phyloP scores from a whole-genome alignment of 257 asterid species.

The Solanum virginianum region DNA sequence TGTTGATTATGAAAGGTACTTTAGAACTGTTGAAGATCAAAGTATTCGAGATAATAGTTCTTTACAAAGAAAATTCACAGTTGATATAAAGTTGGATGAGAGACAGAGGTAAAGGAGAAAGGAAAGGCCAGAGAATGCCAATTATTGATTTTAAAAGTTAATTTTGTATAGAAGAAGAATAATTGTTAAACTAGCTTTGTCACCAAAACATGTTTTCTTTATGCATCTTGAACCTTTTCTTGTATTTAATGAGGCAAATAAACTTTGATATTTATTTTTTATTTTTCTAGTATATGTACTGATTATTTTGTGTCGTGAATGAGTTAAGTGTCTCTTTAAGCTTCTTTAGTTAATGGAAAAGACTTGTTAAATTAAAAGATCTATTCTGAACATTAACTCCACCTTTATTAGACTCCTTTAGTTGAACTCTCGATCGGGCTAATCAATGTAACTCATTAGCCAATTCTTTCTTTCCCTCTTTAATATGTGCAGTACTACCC shows the following conservation, averaged over 20 bases:
- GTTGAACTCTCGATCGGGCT: too few species aligned
- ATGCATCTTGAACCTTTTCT: neutral
- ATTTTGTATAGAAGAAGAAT: neutral
- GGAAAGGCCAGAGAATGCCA: slow-evolving; percentile 5
- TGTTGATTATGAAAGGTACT: slow-evolving; percentile 41
- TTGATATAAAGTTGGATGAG: slow-evolving; percentile 7
- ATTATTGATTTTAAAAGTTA: neutral
- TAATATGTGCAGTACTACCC: too few species aligned
- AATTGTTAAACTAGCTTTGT: neutral
- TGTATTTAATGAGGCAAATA: neutral
- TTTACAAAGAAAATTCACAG: neutral
- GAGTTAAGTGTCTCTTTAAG: neutral
- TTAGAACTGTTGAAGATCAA: slow-evolving; percentile 30
- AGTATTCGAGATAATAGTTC: slow-evolving; percentile 9
- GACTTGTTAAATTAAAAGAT: neutral
- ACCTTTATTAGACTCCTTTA: neutral
- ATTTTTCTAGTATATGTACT: neutral
- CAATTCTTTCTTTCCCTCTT: too few species aligned
- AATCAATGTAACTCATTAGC: too few species aligned
- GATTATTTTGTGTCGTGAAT: neutral
- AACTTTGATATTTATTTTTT: neutral
- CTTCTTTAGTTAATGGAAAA: neutral
- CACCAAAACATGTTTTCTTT: neutral
- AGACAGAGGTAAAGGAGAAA: slow-evolving; percentile 21
- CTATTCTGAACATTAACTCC: neutral